Percentiles rank a stretch among this genome's conserved stretches.
phyloP scores from a whole-genome alignment of 257 asterid genomes.

The Nicotiana tomentosiformis region DNA sequence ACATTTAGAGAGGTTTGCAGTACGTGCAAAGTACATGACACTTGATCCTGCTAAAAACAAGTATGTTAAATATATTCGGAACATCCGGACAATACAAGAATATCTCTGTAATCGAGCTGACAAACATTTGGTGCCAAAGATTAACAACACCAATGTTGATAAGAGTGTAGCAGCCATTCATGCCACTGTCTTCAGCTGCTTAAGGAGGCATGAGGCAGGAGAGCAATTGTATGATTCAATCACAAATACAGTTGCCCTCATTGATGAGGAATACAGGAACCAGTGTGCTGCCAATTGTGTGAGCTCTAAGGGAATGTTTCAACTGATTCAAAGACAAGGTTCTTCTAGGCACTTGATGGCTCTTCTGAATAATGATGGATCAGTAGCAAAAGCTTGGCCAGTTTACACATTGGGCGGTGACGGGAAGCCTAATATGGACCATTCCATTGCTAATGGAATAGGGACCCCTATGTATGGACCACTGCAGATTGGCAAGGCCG shows the following conservation, averaged over 20 bases:
- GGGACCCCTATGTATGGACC: constrained; percentile 88
- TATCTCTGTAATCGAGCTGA: constrained; percentile 95
- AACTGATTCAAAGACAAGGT: constrained; percentile 90
- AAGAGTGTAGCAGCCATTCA: constrained; percentile 94
- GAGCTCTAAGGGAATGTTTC: constrained; percentile 96
- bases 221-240: constrained; percentile 73
- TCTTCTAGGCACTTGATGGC: constrained; percentile 95
- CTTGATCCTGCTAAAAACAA: constrained; percentile 94
- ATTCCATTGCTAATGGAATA: constrained; percentile 31
- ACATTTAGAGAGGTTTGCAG: constrained; percentile 95
- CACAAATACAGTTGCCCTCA: constrained; percentile 64
- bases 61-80: constrained; percentile 86
- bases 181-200: constrained; percentile 93
- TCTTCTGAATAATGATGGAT: constrained; percentile 82
- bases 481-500: constrained; percentile 70
- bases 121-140: constrained; percentile 93
- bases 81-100: constrained; percentile 94
- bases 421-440: constrained; percentile 43
- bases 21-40: constrained; percentile 99
- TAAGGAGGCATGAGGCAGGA: constrained; percentile 78
- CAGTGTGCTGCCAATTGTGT: constrained; percentile 88
- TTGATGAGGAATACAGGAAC: constrained; percentile 90
- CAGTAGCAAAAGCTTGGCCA: constrained; percentile 99
- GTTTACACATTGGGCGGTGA: constrained; percentile 46
- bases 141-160: constrained; percentile 95